These are phyloP conservation scores for Blastocystis sp. DNA, from an alignment of 352 stramenopile genomes.

Conservation along the genomic window DNA sequence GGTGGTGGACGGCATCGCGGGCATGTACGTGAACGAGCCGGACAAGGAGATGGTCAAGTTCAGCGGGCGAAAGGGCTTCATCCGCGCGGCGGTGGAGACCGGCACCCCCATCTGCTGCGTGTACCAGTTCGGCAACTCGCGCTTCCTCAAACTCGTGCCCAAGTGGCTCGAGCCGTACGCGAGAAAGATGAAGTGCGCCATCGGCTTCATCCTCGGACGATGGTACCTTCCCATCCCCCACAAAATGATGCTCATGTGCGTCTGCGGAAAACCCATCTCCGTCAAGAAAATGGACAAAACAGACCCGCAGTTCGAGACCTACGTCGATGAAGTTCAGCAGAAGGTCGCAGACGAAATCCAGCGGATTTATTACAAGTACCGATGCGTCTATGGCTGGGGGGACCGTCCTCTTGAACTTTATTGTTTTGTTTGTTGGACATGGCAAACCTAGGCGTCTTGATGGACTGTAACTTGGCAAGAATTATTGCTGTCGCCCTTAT, in stretches of 20 bases:
- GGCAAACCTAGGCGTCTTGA: neutral
- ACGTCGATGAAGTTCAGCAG: constrained; percentile 54
- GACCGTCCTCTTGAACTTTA: constrained; percentile 47
- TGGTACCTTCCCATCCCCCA: neutral
- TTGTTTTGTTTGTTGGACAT: constrained; percentile 16
- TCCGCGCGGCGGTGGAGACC: constrained; percentile 35
- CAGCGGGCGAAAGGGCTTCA: constrained; percentile 19
- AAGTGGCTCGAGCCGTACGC: constrained; percentile 19
- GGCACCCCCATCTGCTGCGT: neutral
- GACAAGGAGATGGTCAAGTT: constrained; percentile 55
- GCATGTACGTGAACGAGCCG: constrained; percentile 54
- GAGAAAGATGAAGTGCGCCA: neutral
- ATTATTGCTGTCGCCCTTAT: neutral
- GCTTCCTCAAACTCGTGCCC: neutral
- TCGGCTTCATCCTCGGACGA: constrained; percentile 26
- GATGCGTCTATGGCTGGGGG: constrained; percentile 35
- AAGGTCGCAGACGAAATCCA: constrained; percentile 38
- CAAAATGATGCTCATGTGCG: neutral
- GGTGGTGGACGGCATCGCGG: constrained; percentile 43
- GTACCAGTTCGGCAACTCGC: constrained; percentile 48
- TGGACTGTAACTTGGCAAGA: neutral
- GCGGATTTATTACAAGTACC: constrained; percentile 57
- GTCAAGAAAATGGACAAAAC: constrained; percentile 29
- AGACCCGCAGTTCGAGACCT: neutral
- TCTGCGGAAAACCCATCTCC: neutral